phyloP scores from a whole-genome alignment of 805 yeast species.

The Ogataea nitratoaversa region DNA sequence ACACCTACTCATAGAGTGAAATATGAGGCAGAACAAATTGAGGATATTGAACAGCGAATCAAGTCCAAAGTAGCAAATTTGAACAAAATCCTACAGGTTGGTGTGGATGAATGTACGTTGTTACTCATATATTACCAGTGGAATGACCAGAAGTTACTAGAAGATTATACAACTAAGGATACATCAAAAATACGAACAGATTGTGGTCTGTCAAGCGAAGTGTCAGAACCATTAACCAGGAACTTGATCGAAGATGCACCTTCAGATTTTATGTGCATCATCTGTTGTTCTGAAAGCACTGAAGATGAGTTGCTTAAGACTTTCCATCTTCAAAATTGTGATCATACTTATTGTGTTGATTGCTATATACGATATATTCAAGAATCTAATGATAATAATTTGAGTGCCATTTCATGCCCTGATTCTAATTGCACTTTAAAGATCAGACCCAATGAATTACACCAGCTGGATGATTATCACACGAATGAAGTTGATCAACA shows the following conservation, averaged over 20 bases:
- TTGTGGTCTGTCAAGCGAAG: conserved; percentile 30
- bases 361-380: conserved; percentile 65
- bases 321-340: conserved; percentile 55
- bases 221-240: conserved; percentile 25
- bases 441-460: conserved; percentile 40
- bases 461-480: conserved; percentile 23
- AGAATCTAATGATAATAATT: conserved; percentile 37
- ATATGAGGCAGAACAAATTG: conserved; percentile 25
- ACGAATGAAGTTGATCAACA: conserved; percentile 3
- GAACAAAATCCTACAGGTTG: conserved; percentile 34
- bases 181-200: conserved; percentile 24
- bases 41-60: conserved; percentile 27
- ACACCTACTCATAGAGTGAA: conserved; percentile 26
- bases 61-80: conserved; percentile 31
- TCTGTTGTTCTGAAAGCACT: conserved; percentile 65
- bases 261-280: conserved; percentile 44
- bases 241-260: conserved; percentile 16
- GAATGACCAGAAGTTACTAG: conserved; percentile 57
- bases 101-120: conserved; percentile 36
- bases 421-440: conserved; percentile 47
- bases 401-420: conserved; percentile 61
- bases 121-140: conserved; percentile 49
- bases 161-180: conserved; percentile 41
- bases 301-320: conserved; percentile 27
- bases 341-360: conserved; percentile 61